Percentiles rank a stretch among this genome's conserved stretches.
These are phyloP conservation scores for Aspergillus aculeatus DNA, from an alignment of 2,329 filamentous ascomycete species.

Conservation along the genomic window DNA sequence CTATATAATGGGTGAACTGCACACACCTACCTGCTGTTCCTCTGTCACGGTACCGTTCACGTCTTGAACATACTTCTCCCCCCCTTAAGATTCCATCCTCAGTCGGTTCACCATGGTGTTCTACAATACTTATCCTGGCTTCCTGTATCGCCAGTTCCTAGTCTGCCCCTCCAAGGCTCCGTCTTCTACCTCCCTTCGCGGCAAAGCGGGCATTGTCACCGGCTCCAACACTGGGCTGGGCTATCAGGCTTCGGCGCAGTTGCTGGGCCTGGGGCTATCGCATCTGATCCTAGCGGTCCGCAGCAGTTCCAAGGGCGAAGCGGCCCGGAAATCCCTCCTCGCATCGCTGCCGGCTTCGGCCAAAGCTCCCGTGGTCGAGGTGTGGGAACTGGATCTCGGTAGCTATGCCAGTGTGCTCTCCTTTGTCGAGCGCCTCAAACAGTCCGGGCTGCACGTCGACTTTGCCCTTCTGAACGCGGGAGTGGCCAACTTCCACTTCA, in stretches of 20 bases:
- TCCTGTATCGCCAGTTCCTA: constrained; percentile 44
- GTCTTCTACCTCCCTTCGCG: constrained; percentile 34
- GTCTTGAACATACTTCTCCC: too few species aligned
- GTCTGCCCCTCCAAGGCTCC: constrained; percentile 32
- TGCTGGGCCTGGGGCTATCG: constrained; percentile 40
- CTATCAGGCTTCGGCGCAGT: constrained; percentile 46
- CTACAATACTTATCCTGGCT: constrained; percentile 18
- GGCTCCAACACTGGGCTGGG: constrained; percentile 51
- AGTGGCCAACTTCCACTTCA: constrained; percentile 18
- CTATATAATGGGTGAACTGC: too few species aligned
- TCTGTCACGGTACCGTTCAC: too few species aligned
- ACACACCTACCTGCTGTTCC: too few species aligned
- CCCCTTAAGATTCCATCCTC: too few species aligned
- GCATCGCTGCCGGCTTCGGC: constrained; percentile 38
- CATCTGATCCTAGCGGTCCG: constrained; percentile 50
- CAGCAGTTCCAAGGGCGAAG: constrained; percentile 44
- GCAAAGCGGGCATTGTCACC: constrained; percentile 48
- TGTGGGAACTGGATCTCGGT: constrained; percentile 3
- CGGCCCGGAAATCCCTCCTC: constrained; percentile 44
- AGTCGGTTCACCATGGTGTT: background rate
- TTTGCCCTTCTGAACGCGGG: constrained; percentile 42
- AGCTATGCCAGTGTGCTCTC: background rate
- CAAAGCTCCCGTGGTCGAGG: constrained; percentile 20
- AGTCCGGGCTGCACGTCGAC: background rate
- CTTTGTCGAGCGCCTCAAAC: background rate